Evolutionary conservation across 2,329 filamentous ascomycete species (phyloP), one percentile per base, ranked within the genome.

Genomic region (Trichoderma aggressivum): DNA sequence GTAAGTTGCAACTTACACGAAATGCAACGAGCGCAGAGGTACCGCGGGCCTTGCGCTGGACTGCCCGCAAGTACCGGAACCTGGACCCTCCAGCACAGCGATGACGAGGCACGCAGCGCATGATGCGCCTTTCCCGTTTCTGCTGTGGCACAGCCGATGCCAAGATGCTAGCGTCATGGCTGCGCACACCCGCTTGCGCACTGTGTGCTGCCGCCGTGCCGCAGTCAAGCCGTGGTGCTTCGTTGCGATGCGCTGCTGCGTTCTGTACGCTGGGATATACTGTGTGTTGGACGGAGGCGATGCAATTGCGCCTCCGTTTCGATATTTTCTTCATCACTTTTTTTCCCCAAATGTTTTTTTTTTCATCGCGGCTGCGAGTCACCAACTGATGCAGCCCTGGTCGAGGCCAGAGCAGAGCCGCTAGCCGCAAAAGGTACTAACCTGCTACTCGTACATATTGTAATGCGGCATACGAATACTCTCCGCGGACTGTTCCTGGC

Each of bases 91-190:
- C 62, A 73, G 58, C 63, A 67, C 39, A 67, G 61, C 70, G 81
- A 82, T 82, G 81, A 82, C 81, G 81, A 82, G 80, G 80, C 81
- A 81, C 77, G 72, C 67, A 73, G 66, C 71, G 71, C 66, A 70
- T 60, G 43, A 64, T 64, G 66, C 65, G 66, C 65, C 34, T 71
- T 70, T 59, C 70, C 65, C 70, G 26, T 63, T 70, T 72, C 50
- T 63, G 65, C 65, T 55, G 70, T 71, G 71, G 71, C 71, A 68
- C 71, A 71, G 71, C 70, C 71, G 62, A 63, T 68, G 62, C 65
- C 70, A 72, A 73, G 70, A 56, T 64, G 21, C 63, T 68, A 59
- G 58, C 58, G 68, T 53, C 68, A 47, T 58, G 50, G 50, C 60
- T 58, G 65, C 47, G 69, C 36, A 59, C 24, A n/a, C 24, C 24